Evolutionary conservation across 2,329 filamentous ascomycete species (phyloP).

Genomic region (Neodidymelliopsis sp.): DNA sequence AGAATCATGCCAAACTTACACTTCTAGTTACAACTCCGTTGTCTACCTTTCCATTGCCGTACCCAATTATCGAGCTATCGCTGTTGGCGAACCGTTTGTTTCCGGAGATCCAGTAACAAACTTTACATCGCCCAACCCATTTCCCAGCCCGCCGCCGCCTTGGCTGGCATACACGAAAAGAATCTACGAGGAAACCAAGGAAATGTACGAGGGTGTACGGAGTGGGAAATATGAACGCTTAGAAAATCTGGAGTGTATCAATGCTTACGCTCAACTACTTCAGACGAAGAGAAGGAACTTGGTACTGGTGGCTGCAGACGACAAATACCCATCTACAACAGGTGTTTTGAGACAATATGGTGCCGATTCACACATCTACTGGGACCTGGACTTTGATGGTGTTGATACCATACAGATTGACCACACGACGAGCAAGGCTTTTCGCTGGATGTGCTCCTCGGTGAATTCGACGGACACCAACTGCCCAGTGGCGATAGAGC

Average conservation of each 20-base stretch:
- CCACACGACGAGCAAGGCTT: too few species aligned
- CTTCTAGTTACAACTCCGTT: constrained; percentile 29
- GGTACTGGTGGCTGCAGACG: not conserved
- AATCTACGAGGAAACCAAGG: too few species aligned
- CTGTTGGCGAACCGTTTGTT: not conserved
- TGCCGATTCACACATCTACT: too few species aligned
- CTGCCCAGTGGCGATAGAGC: too few species aligned
- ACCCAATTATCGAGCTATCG: not conserved
- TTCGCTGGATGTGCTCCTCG: too few species aligned
- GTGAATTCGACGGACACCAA: too few species aligned
- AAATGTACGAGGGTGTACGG: not conserved
- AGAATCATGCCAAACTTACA: constrained; percentile 11
- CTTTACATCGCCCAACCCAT: not conserved
- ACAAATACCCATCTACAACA: too few species aligned
- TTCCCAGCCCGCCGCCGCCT: too few species aligned
- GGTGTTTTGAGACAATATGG: too few species aligned
- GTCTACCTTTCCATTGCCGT: constrained; percentile 22
- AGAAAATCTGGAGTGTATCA: not conserved
- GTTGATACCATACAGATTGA: too few species aligned
- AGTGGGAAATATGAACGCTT: not conserved
- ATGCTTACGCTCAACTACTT: not conserved
- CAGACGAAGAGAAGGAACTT: not conserved
- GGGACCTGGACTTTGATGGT: too few species aligned
- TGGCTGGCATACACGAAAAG: too few species aligned
- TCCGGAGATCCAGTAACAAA: not conserved